Percentiles rank a stretch among this genome's conserved stretches.
phyloP scores from a whole-genome alignment of 768 basidiomycete species.

The Hygrocybe punicea region DNA sequence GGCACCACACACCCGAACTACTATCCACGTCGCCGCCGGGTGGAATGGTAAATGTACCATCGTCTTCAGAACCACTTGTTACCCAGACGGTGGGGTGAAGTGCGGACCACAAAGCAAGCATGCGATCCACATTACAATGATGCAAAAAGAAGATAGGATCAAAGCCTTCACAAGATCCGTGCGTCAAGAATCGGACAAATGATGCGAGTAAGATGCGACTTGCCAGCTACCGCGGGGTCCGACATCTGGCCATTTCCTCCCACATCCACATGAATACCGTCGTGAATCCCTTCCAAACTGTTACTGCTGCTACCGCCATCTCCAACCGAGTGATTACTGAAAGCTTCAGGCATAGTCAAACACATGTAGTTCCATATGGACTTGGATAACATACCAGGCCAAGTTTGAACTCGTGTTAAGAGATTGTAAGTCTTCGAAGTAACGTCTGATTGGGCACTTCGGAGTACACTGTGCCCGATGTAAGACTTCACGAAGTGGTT shows the following conservation, averaged over 20 bases:
- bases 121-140: conserved; percentile 52
- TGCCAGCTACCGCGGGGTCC: conserved; percentile 41
- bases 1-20: conserved; percentile 24
- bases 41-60: conserved; percentile 35
- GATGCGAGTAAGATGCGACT: conserved; percentile 2
- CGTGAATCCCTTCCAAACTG: conserved; percentile 52
- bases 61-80: conserved; percentile 22
- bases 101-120: conserved; percentile 50
- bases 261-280: conserved; percentile 43
- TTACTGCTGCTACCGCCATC: conserved; percentile 31
- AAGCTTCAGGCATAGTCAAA: conserved; percentile 20
- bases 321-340: conserved; percentile 48
- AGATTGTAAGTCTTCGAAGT: background rate
- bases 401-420: background rate
- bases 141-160: conserved; percentile 57
- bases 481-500: background rate
- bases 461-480: background rate
- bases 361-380: background rate
- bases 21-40: conserved; percentile 24
- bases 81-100: conserved; percentile 44
- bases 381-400: background rate
- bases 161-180: conserved; percentile 32
- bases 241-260: conserved; percentile 46
- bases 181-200: background rate
- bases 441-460: background rate